A percentile compares a stretch with the other conserved stretches of the same genome.
Conservation (phyloP, 139 green algal species). For the Tetraselmis chui region DNA sequence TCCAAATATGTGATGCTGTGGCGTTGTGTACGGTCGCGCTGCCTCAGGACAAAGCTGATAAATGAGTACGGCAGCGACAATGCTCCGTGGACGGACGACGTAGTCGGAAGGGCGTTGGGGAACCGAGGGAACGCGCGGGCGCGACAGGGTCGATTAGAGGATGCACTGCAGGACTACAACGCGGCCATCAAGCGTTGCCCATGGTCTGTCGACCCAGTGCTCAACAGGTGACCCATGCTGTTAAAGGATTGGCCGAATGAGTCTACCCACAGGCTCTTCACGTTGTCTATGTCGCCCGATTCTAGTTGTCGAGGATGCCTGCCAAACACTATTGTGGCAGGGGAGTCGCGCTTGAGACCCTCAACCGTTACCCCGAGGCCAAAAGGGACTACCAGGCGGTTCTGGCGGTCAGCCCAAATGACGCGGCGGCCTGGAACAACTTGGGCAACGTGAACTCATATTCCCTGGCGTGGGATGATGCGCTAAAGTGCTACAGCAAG, state of each 20-base stretch:
- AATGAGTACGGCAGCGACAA: not conserved
- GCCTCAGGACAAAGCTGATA: not conserved
- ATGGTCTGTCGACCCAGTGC: conserved; percentile 77
- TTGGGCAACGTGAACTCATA: conserved; percentile 62
- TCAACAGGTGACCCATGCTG: too few species aligned
- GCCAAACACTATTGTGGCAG: too few species aligned
- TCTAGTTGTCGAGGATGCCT: too few species aligned
- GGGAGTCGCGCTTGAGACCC: conserved; percentile 24
- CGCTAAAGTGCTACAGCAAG: conserved; percentile 44
- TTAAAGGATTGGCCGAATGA: too few species aligned
- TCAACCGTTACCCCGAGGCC: conserved; percentile 56
- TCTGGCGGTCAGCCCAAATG: conserved; percentile 49
- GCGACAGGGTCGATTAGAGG: conserved; percentile 61
- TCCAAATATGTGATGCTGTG: too few species aligned
- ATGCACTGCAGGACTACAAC: conserved; percentile 74
- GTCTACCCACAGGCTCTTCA: too few species aligned
- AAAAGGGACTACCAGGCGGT: conserved; percentile 69
- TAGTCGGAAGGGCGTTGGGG: not conserved
- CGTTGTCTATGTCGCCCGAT: too few species aligned
- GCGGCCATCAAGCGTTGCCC: conserved; percentile 58
- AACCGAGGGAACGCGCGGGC: conserved; percentile 83
- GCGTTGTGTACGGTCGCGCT: too few species aligned
- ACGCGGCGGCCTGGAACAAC: conserved; percentile 85
- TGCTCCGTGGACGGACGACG: not conserved
- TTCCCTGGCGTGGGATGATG: not conserved